These are phyloP conservation scores for Coelomomyces lativittatus DNA, from an alignment of 371 early-diverging fungal species.

Conservation along the genomic window DNA sequence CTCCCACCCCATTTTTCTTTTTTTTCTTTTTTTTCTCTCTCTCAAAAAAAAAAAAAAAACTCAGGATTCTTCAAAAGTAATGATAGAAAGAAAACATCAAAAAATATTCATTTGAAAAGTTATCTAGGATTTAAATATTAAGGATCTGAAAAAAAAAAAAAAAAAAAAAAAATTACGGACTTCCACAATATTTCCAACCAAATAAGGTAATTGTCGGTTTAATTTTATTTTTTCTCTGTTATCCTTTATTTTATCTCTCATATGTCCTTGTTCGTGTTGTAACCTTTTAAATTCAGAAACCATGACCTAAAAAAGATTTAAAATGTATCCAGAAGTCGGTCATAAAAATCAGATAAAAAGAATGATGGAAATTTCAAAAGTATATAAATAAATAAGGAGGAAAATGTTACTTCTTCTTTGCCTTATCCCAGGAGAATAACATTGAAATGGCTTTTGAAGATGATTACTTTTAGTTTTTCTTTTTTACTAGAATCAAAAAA, in stretches of 20 bases:
- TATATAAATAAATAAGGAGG: background rate
- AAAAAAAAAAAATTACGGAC: slow-evolving; percentile 26
- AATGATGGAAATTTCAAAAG: background rate
- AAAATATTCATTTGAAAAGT: no score
- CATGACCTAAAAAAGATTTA: slow-evolving; percentile 46
- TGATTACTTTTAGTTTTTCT: no score
- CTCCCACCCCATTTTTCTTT: no score
- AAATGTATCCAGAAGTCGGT: no score
- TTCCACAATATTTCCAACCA: slow-evolving; percentile 98
- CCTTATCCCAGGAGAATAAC: no score
- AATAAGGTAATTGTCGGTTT: slow-evolving; percentile 96
- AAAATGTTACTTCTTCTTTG: no score
- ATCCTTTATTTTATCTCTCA: slow-evolving; percentile 89
- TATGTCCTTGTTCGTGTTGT: slow-evolving; percentile 67
- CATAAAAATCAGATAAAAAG: background rate
- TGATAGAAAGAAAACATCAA: no score
- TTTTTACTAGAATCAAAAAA: no score
- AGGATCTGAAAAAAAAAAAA: background rate
- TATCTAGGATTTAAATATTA: background rate
- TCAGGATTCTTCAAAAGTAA: no score
- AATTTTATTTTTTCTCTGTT: slow-evolving; percentile 97
- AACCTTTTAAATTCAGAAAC: slow-evolving; percentile 72
- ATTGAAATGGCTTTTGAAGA: no score
- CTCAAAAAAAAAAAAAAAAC: no score
- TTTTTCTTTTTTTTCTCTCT: no score